phyloP scores from a whole-genome alignment of 225 moss, liverwort and hornwort genomes.

The Pleurozium schreberi region DNA sequence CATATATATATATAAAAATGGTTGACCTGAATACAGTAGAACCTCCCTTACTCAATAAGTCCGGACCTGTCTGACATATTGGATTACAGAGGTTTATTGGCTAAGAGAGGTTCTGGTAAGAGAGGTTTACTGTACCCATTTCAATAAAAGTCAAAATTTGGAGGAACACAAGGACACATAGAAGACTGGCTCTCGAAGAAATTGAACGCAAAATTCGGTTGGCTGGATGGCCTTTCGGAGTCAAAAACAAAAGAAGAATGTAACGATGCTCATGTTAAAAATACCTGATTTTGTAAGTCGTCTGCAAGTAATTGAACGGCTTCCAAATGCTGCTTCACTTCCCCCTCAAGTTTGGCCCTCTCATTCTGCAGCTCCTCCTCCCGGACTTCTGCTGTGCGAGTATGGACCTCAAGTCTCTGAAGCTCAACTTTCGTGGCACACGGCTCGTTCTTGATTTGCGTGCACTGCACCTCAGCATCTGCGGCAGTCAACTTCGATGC shows the following conservation, averaged over 20 bases:
- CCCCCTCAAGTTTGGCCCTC: slow-evolving; percentile 28
- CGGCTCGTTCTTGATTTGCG: slow-evolving; percentile 3
- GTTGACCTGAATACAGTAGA: background rate
- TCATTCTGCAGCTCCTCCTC: slow-evolving; percentile 23
- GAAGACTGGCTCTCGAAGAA: background rate
- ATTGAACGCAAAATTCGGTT: background rate
- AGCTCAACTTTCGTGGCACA: slow-evolving; percentile 13
- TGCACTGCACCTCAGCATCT: slow-evolving; percentile 17
- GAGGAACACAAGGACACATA: background rate
- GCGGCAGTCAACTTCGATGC: background rate
- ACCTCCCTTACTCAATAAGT: no score
- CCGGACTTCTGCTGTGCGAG: slow-evolving; percentile 5
- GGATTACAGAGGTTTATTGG: no score
- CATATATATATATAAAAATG: no score
- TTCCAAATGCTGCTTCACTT: slow-evolving; percentile 34
- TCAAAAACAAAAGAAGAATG: background rate
- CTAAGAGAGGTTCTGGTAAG: no score
- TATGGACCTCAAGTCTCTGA: slow-evolving; percentile 9
- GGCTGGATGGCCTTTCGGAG: background rate
- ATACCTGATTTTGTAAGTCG: slow-evolving; percentile 36
- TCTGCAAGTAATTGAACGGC: slow-evolving; percentile 30
- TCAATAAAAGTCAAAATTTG: background rate
- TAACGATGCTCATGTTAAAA: background rate
- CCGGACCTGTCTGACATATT: no score
- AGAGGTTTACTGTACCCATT: no score